Conservation (phyloP, 2,329 filamentous ascomycete species). For the Penicillium sp. region DNA sequence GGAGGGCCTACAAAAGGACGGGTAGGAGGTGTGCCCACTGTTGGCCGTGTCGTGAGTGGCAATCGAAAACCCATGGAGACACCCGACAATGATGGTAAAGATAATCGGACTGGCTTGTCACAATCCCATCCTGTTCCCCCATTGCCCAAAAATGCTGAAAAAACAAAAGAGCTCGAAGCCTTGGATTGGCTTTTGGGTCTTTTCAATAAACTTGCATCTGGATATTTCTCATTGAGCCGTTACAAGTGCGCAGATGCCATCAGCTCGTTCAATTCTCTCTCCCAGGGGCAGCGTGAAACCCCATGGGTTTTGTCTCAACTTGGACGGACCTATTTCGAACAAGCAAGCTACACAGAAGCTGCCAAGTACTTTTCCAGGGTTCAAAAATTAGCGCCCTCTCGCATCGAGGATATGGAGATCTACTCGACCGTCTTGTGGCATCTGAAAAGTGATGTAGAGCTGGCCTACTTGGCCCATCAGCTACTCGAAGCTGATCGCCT, state of each 20-base stretch:
- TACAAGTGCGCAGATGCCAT: slow-evolving; percentile 79
- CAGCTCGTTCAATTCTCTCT: slow-evolving; percentile 68
- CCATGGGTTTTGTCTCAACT: slow-evolving; percentile 92
- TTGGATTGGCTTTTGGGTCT: slow-evolving; percentile 75
- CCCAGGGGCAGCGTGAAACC: slow-evolving; percentile 76
- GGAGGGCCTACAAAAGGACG: slow-evolving; percentile 69
- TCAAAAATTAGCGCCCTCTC: slow-evolving; percentile 74
- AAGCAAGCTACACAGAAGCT: slow-evolving; percentile 79
- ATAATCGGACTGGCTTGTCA: slow-evolving; percentile 46
- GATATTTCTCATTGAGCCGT: slow-evolving; percentile 73
- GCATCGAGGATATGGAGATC: slow-evolving; percentile 93
- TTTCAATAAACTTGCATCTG: slow-evolving; percentile 76
- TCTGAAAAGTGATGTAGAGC: slow-evolving; percentile 83
- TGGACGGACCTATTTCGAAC: slow-evolving; percentile 88
- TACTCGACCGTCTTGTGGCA: slow-evolving; percentile 99
- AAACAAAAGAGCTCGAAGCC: slow-evolving; percentile 69
- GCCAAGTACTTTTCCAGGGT: slow-evolving; percentile 83
- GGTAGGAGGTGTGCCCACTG: slow-evolving; percentile 65
- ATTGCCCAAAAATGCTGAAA: slow-evolving; percentile 49
- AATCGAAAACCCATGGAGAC: slow-evolving; percentile 69
- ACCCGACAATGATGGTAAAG: slow-evolving; percentile 69
- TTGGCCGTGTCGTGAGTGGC: slow-evolving; percentile 84
- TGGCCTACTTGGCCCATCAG: slow-evolving; percentile 89
- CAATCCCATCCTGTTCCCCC: slow-evolving; percentile 28
- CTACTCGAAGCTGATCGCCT: slow-evolving; percentile 83